Conservation (phyloP, 2,329 filamentous ascomycete species). For the Tolypocladium cylindrosporum region DNA sequence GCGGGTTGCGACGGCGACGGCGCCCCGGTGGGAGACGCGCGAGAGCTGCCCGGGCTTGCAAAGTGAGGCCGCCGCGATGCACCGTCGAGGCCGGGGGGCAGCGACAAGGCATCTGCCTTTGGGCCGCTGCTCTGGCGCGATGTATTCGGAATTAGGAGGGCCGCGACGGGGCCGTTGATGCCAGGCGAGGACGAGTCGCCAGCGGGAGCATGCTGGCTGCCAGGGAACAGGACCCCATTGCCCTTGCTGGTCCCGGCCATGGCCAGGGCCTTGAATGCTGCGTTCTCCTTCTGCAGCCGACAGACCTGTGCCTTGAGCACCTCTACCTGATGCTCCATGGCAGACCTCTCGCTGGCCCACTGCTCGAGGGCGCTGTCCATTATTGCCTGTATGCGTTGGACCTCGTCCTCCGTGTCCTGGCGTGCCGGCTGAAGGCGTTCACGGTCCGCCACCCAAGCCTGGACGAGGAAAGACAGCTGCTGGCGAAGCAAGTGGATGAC, state of each 20-base stretch:
- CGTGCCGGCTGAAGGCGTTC: not conserved
- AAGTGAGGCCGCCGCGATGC: slow-evolving; percentile 25
- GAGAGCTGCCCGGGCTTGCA: slow-evolving; percentile 18
- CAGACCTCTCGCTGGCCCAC: not conserved
- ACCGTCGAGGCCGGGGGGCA: slow-evolving; percentile 23
- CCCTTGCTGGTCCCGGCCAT: no score
- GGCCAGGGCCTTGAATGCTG: not conserved
- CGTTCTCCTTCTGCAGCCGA: not conserved
- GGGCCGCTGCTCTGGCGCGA: slow-evolving; percentile 10
- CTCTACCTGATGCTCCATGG: not conserved
- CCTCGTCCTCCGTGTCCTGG: not conserved
- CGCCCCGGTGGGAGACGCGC: slow-evolving; percentile 21
- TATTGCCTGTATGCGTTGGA: not conserved
- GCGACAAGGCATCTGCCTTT: slow-evolving; percentile 11
- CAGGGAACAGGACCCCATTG: not conserved
- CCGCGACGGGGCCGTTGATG: not conserved
- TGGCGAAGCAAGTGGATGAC: not conserved
- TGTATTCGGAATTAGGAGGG: slow-evolving; percentile 8
- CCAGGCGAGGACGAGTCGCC: no score
- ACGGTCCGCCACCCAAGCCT: slow-evolving; percentile 4
- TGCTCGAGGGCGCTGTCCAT: not conserved
- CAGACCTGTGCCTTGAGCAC: not conserved
- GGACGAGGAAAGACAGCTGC: slow-evolving; percentile 1
- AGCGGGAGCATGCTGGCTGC: not conserved
- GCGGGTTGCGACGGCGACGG: slow-evolving; percentile 26